A percentile compares a stretch with the other conserved stretches of the same genome.
These are phyloP conservation scores for Aspergillus wentii DNA, from an alignment of 495 filamentous ascomycete genomes.

Conservation along the genomic window DNA sequence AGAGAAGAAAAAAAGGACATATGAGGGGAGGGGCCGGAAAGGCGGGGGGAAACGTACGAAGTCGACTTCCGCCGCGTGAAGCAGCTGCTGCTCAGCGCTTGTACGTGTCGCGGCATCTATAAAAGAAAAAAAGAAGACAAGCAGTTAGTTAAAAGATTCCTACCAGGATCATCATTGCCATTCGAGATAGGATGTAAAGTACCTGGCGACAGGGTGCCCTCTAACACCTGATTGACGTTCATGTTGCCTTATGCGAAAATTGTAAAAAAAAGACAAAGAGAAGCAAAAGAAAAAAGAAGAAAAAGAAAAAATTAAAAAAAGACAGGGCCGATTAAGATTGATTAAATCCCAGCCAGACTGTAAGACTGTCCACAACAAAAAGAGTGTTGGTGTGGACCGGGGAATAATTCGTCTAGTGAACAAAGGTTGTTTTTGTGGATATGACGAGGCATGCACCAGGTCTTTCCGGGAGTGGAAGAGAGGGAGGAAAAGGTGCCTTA, in stretches of 20 bases:
- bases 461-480: constrained; percentile 24
- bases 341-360: constrained; percentile 3
- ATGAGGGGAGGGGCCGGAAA: constrained; percentile 3
- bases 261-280: constrained; percentile 14
- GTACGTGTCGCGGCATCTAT: constrained; percentile 84
- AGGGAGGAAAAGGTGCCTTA: constrained; percentile 24
- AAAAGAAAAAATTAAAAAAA: constrained; percentile 25
- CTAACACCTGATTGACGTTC: constrained; percentile 81
- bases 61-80: constrained; percentile 84
- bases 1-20: neutral
- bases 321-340: constrained; percentile 7
- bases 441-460: constrained; percentile 38
- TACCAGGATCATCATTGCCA: neutral
- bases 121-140: constrained; percentile 20
- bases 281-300: constrained; percentile 17
- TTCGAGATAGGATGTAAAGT: constrained; percentile 24
- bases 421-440: constrained; percentile 38
- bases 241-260: constrained; percentile 45
- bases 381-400: constrained; percentile 15
- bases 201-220: constrained; percentile 89
- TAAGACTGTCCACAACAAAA: constrained; percentile 10
- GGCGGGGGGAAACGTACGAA: constrained; percentile 65
- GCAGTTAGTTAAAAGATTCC: constrained; percentile 11
- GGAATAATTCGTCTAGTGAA: constrained; percentile 20
- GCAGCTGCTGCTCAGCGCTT: constrained; percentile 89